Conservation (phyloP, 2,329 filamentous ascomycete species). For the Aspergillus udagawae region DNA sequence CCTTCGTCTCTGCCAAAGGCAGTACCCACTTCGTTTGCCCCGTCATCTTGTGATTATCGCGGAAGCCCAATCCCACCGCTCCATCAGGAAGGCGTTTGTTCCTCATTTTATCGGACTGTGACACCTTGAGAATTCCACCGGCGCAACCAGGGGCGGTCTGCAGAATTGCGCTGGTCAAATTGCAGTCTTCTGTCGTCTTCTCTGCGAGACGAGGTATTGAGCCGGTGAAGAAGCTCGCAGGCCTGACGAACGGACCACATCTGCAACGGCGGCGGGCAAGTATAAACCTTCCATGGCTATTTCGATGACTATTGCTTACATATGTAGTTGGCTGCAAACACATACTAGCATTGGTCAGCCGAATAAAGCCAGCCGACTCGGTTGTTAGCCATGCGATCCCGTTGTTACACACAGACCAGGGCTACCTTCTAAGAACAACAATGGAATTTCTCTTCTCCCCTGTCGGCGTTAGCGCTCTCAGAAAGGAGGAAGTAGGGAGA, state of each 20-base stretch:
- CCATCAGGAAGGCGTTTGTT: slow-evolving; percentile 14
- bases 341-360: slow-evolving; percentile 1
- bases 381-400: slow-evolving; percentile 3
- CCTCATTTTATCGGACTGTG: slow-evolving; percentile 14
- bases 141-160: slow-evolving; percentile 17
- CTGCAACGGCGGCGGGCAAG: slow-evolving; percentile 1
- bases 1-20: slow-evolving; percentile 6
- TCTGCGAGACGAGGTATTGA: slow-evolving; percentile 6
- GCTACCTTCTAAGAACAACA: background rate
- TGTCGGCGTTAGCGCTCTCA: background rate
- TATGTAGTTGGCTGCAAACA: slow-evolving; percentile 6
- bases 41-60: slow-evolving; percentile 18
- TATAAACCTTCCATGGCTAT: background rate
- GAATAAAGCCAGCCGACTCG: background rate
- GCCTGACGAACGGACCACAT: slow-evolving; percentile 2
- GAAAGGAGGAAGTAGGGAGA: background rate
- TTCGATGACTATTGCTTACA: slow-evolving; percentile 2
- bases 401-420: slow-evolving; percentile 1
- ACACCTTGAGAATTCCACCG: slow-evolving; percentile 18
- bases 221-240: slow-evolving; percentile 16
- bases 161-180: slow-evolving; percentile 1
- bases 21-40: slow-evolving; percentile 17
- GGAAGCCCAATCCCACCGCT: slow-evolving; percentile 11
- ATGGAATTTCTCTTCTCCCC: background rate
- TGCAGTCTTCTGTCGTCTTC: background rate